Evolutionary conservation across 495 filamentous ascomycete species (phyloP).

Genomic region (Penicillium subrubescens): DNA sequence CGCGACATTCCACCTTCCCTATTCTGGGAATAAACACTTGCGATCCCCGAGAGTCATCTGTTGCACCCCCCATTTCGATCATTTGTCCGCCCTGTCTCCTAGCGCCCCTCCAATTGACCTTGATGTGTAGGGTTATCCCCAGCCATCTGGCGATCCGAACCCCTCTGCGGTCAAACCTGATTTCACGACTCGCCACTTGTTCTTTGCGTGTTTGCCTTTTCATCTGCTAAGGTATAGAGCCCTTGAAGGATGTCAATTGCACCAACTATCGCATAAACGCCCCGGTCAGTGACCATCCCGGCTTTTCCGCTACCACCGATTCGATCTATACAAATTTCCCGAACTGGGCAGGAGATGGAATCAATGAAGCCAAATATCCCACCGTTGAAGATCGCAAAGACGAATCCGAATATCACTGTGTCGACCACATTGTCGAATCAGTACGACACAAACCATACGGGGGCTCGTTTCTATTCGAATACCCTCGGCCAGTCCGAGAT

Average conservation of each 20-base stretch:
- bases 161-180: constrained; percentile 15
- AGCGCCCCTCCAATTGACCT: constrained; percentile 29
- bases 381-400: constrained; percentile 72
- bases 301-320: constrained; percentile 9
- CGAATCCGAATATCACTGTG: constrained; percentile 47
- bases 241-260: constrained; percentile 39
- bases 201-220: constrained; percentile 1
- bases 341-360: constrained; percentile 34
- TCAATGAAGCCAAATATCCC: constrained; percentile 61
- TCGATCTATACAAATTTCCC: background rate
- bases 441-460: constrained; percentile 15
- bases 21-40: constrained; percentile 4
- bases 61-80: constrained; percentile 5
- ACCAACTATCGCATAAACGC: constrained; percentile 32
- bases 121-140: constrained; percentile 31
- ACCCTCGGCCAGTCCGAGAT: constrained; percentile 48
- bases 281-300: constrained; percentile 39
- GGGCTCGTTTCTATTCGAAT: constrained; percentile 33
- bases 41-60: constrained; percentile 15
- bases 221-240: constrained; percentile 9
- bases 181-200: constrained; percentile 17
- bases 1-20: constrained; percentile 30
- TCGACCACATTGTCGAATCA: constrained; percentile 42
- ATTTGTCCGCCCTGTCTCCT: constrained; percentile 11
- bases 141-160: constrained; percentile 29